These are phyloP conservation scores for Eutrema salsugineum DNA, from an alignment of 441 rosid species.

Conservation along the genomic window DNA sequence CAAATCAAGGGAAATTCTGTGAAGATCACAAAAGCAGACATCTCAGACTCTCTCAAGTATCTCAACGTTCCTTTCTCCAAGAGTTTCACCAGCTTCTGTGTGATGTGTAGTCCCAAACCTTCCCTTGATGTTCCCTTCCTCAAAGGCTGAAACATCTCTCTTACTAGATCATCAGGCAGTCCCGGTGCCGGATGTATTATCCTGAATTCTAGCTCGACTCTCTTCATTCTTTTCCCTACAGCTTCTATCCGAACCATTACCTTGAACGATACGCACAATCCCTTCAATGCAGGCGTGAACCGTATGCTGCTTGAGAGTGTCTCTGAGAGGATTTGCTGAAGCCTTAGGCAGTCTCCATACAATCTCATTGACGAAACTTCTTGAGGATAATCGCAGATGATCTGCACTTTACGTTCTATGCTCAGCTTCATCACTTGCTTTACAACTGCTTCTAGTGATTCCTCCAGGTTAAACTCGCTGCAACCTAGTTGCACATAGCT, in stretches of 20 bases:
- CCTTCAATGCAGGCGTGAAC: constrained; percentile 59
- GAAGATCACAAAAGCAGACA: constrained; percentile 58
- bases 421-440: constrained; percentile 64
- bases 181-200: constrained; percentile 74
- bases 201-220: constrained; percentile 75
- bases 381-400: constrained; percentile 45
- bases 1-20: constrained; percentile 59
- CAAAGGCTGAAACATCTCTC: constrained; percentile 61
- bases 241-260: constrained; percentile 46
- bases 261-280: constrained; percentile 49
- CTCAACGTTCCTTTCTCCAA: constrained; percentile 74
- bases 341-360: constrained; percentile 72
- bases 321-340: constrained; percentile 80
- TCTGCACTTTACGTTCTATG: constrained; percentile 51
- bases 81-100: constrained; percentile 71
- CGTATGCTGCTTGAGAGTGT: constrained; percentile 50
- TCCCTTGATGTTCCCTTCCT: constrained; percentile 58
- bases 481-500: constrained; percentile 58
- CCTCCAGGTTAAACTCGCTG: constrained; percentile 57
- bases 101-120: constrained; percentile 71
- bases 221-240: constrained; percentile 55
- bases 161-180: constrained; percentile 62
- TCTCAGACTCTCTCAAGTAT: constrained; percentile 70
- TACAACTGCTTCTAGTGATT: constrained; percentile 53
- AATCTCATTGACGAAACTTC: constrained; percentile 51